Percentiles rank a stretch among this genome's conserved stretches.
Conservation (phyloP, 495 filamentous ascomycete genomes). For the Cercophora sp. region DNA sequence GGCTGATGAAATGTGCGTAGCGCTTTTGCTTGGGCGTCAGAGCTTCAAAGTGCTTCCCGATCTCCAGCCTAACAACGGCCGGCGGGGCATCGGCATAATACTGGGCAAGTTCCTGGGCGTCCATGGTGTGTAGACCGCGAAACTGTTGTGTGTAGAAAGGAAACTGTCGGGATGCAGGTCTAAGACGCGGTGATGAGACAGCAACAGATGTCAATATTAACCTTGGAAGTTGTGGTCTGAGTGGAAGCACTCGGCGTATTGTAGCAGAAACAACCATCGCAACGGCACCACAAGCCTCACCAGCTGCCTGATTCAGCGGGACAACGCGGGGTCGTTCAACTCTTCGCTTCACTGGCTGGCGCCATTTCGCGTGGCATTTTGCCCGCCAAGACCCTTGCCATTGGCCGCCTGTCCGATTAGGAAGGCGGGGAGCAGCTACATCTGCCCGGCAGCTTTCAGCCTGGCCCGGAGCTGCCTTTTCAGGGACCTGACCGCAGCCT, state of each 20-base stretch:
- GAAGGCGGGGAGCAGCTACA: background rate
- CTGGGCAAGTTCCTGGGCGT: conserved; percentile 55
- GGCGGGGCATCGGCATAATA: conserved; percentile 90
- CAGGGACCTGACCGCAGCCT: background rate
- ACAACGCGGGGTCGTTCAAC: no score
- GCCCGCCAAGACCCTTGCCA: no score
- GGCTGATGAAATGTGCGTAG: conserved; percentile 91
- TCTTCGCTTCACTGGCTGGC: no score
- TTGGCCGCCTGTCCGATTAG: background rate
- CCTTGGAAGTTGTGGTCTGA: no score
- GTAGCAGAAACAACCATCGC: no score
- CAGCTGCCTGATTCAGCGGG: no score
- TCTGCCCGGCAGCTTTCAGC: no score
- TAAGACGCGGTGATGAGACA: no score
- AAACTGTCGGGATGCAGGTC: background rate
- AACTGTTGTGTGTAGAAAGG: background rate
- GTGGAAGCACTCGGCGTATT: no score
- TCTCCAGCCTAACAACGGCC: conserved; percentile 74
- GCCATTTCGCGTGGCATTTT: no score
- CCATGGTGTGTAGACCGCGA: conserved; percentile 30
- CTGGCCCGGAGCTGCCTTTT: conserved; percentile 1
- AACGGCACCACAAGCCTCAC: no score
- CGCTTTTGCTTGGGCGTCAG: conserved; percentile 72
- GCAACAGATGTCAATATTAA: no score
- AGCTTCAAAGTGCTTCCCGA: conserved; percentile 85